Base-by-base conservation (phyloP, 2,329 filamentous ascomycete genomes). In the Colletotrichum musicola region DNA sequence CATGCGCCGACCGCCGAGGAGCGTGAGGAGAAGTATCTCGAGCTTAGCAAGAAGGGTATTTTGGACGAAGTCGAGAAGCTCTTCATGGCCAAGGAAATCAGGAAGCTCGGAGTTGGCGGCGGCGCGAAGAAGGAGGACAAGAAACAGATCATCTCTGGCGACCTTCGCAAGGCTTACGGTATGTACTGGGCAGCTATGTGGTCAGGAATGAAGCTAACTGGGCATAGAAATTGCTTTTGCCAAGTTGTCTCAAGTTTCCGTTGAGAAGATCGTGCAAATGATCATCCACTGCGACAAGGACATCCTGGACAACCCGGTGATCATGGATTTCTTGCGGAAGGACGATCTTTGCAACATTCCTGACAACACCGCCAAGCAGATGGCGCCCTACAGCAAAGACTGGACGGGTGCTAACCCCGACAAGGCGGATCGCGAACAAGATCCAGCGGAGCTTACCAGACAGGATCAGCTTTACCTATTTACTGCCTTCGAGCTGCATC, bases 51-150 rank as follows among this genome's bases (percentile, higher is more conserved):
- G 77, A 97, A 95, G 84, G 96, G 96, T 83, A 97, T 99, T 71
- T 85, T 98, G 72, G 96, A 98, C 73, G 96, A 98, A 81, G 95
- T 99, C 62, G 96, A 99, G 82, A 97, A 97, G 80, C 86, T 98
- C 47, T 99, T 99, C 83, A 89, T 97, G 88, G 95, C 96, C 61
- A 98, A 98, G 82, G 96, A 99, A 80, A 95, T 94, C 81, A 98
- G 97, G 83, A 88, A 91, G 72, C 85, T 98, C 75, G 93, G 94
- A 71, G 88, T 89, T 74, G 87, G 88, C 71, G 78, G 81, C 63
- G 88, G 89, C 74, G 65, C 59, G 12, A 93, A 94, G 81, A 95
- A 95, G 82, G 91, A 93, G 76, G 95, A 98, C 78, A 98, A 98
- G 89, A 98, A 98, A 84, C 94, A 98, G 80, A 90, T 99, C 79